Conservation (phyloP, 306 rosid genomes). For the Lathyrus aphaca region DNA sequence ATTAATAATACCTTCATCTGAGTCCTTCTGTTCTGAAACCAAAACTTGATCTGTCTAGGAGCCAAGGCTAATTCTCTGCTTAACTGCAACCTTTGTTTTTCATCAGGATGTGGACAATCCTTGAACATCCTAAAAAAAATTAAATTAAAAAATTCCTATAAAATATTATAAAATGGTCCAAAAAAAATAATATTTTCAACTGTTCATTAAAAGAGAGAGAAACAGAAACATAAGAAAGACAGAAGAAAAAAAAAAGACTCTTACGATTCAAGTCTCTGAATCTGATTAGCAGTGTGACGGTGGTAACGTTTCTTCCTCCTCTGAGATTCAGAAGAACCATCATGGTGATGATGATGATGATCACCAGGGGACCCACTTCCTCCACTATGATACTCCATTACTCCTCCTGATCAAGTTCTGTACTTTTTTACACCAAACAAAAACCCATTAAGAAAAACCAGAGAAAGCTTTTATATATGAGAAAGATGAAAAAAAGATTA, state of each 20-base stretch:
- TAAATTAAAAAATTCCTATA: background rate
- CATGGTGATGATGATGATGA: conserved; percentile 52
- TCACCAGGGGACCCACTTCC: conserved; percentile 69
- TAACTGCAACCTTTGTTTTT: conserved; percentile 81
- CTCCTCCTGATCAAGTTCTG: background rate
- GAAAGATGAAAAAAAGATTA: conserved; percentile 31
- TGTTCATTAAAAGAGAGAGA: background rate
- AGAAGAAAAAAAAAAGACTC: background rate
- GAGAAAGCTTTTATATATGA: conserved; percentile 18
- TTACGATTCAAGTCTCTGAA: conserved; percentile 94
- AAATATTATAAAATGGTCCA: conserved; percentile 14
- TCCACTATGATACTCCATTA: conserved; percentile 81
- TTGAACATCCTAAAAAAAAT: conserved; percentile 71
- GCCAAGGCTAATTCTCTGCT: conserved; percentile 93
- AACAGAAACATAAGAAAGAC: background rate
- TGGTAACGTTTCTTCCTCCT: conserved; percentile 85
- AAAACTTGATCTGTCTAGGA: conserved; percentile 97
- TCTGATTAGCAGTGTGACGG: conserved; percentile 94
- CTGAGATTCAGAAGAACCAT: conserved; percentile 63
- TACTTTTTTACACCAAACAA: background rate
- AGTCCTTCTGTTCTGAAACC: conserved; percentile 97
- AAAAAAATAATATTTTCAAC: conserved; percentile 3
- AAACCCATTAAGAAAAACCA: conserved; percentile 24
- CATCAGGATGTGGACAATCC: conserved; percentile 97
- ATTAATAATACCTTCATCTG: conserved; percentile 77